Conservation (phyloP, 2,329 filamentous ascomycete species). For the Pyricularia pennisetigena region DNA sequence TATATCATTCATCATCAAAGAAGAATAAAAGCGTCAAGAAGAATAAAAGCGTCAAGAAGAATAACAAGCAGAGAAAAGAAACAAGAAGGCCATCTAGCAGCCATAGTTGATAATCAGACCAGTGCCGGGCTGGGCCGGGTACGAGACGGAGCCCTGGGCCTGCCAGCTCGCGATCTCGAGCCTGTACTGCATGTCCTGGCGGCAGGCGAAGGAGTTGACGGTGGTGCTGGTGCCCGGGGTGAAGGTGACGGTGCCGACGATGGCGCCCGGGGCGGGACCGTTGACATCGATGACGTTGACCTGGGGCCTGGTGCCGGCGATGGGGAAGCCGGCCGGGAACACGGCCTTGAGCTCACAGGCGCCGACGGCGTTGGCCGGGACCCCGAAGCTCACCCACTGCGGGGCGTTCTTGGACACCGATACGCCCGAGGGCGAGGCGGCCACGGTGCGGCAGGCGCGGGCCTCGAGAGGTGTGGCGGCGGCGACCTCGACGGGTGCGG, state of each 20-base stretch:
- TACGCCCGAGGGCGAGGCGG: slow-evolving; percentile 4
- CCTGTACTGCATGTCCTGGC: slow-evolving; percentile 13
- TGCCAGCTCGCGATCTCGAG: slow-evolving; percentile 11
- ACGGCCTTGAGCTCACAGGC: slow-evolving; percentile 17
- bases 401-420: slow-evolving; percentile 6
- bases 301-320: slow-evolving; percentile 8
- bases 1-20: neutral
- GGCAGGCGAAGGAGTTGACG: slow-evolving; percentile 18
- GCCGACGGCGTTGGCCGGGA: slow-evolving; percentile 10
- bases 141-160: slow-evolving; percentile 7
- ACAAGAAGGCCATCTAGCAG: slow-evolving; percentile 1
- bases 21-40: too few species aligned
- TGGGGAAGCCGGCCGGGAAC: slow-evolving; percentile 17
- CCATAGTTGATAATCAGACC: slow-evolving; percentile 4
- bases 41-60: too few species aligned
- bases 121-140: neutral
- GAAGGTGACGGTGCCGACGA: slow-evolving; percentile 16
- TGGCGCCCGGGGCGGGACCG: slow-evolving; percentile 13
- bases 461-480: slow-evolving; percentile 5
- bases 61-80: too few species aligned
- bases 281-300: slow-evolving; percentile 12
- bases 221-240: slow-evolving; percentile 7
- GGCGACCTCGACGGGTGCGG: slow-evolving; percentile 3
- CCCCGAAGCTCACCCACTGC: slow-evolving; percentile 11
- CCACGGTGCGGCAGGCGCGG: slow-evolving; percentile 7